Evolutionary conservation across 495 filamentous ascomycete species (phyloP).

Genomic region (Delitschia confertaspora): DNA sequence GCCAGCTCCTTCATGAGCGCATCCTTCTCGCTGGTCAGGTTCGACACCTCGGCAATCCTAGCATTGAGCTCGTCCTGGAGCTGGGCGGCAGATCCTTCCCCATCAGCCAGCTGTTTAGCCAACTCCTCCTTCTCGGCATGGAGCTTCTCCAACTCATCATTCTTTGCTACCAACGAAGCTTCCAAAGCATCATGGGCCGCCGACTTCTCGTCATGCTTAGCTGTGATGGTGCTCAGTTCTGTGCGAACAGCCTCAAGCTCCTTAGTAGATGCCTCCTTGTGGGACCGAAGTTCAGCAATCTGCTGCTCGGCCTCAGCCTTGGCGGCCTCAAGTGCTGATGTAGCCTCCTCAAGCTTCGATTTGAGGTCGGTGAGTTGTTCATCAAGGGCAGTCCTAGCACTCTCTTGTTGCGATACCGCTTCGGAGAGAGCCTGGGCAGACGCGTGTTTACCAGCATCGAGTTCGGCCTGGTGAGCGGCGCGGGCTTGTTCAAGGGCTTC

Average conservation of each 20-base stretch:
- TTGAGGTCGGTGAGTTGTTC: background rate
- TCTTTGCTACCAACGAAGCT: background rate
- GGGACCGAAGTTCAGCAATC: background rate
- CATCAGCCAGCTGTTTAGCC: constrained; percentile 1
- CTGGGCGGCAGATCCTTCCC: background rate
- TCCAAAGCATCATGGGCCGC: background rate
- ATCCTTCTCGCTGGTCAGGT: background rate
- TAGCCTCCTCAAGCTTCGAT: constrained; percentile 2
- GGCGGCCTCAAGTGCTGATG: background rate
- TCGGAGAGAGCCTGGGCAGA: constrained; percentile 1
- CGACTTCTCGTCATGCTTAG: constrained; percentile 5
- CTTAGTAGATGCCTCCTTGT: background rate
- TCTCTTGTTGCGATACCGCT: constrained; percentile 3
- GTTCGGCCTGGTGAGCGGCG: background rate
- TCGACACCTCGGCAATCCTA: background rate
- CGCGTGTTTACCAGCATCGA: constrained; percentile 2
- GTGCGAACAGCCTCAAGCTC: constrained; percentile 6
- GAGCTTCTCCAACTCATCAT: constrained; percentile 4
- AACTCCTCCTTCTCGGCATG: constrained; percentile 4
- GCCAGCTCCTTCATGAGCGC: background rate
- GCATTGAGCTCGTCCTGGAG: constrained; percentile 4
- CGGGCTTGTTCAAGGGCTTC: background rate
- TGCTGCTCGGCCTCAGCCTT: constrained; percentile 3
- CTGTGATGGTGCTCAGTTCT: constrained; percentile 4
- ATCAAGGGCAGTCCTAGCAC: background rate